Percentiles rank a stretch among this genome's conserved stretches.
phyloP scores from a whole-genome alignment of 2,329 filamentous ascomycete genomes.

The Xylariaceae sp. region DNA sequence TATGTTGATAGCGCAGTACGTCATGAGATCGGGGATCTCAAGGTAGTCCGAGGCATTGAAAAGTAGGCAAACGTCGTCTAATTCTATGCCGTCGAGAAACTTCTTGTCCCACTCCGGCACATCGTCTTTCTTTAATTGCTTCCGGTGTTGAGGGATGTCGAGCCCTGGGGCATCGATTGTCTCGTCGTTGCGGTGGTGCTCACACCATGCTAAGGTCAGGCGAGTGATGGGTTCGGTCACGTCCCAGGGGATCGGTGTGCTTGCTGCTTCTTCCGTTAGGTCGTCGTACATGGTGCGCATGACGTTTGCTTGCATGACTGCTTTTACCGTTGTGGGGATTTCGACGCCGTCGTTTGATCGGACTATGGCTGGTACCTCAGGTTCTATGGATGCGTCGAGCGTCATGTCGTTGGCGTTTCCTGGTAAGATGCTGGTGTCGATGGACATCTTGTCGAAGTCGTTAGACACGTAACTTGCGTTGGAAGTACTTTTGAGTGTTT shows the following conservation, averaged over 20 bases:
- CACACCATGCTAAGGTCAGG: too few species aligned
- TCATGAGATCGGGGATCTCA: slow-evolving; percentile 93
- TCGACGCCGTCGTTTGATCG: background rate
- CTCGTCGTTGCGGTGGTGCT: too few species aligned
- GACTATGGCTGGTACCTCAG: background rate
- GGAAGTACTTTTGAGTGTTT: too few species aligned
- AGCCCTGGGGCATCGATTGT: too few species aligned
- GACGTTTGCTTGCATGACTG: background rate
- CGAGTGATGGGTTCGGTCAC: too few species aligned
- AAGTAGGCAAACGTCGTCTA: slow-evolving; percentile 96
- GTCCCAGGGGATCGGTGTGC: background rate
- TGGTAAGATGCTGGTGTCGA: too few species aligned
- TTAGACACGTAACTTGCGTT: too few species aligned
- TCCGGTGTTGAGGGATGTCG: too few species aligned
- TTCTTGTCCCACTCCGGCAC: background rate
- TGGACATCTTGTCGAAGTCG: too few species aligned
- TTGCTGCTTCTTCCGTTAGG: background rate
- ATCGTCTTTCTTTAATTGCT: background rate
- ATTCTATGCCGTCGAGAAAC: background rate
- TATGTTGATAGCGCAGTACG: slow-evolving; percentile 96
- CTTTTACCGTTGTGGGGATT: background rate
- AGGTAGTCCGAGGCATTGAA: slow-evolving; percentile 97
- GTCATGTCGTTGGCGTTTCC: too few species aligned
- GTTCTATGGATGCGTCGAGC: too few species aligned
- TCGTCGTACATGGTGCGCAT: background rate